Evolutionary conservation across 2,329 filamentous ascomycete species (phyloP), one percentile per base, ranked within the genome.

Genomic region (Microdochium nivale): DNA sequence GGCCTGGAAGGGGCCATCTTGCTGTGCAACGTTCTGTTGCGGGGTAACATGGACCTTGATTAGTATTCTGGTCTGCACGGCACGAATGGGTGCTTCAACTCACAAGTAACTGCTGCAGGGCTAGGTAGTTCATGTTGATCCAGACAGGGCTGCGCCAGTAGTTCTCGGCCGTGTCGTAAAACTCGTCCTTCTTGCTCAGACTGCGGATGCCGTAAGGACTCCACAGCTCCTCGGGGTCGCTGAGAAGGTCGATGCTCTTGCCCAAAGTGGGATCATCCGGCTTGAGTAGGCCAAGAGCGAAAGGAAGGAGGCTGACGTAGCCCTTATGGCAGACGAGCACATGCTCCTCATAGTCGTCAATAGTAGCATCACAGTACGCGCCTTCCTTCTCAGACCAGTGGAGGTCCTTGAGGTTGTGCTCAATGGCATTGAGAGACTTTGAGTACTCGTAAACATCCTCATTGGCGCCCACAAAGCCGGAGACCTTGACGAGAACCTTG

Each of bases 61-160:
- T n/a, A n/a, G n/a, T n/a, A n/a, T n/a, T n/a, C n/a, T n/a, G n/a
- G n/a, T n/a, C n/a, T n/a, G n/a, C n/a, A n/a, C n/a, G n/a, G n/a
- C n/a, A n/a, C n/a, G n/a, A n/a, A n/a, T n/a, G n/a, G n/a, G n/a
- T n/a, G n/a, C n/a, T n/a, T n/a, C 3, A 21, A 78, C 86, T 74
- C 76, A 91, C 88, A 58, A 85, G 76, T 27, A 97, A 81, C 63
- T 88, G 84, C 58, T 84, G 81, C 50, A 96, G 72, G 49, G 88
- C 84, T 60, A 97, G 75, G 68, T 96, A 97, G 71, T 97, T 97
- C 58, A 97, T 90, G 65, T 94, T 94, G 64, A 97, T 87, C 92
- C 92, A 97, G 24, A 97, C 80, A 0, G 94, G 90, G 57, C 89
- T 88, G 55, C 90, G 81, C 92, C 94, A 99, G 74, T 99, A 99